A percentile compares a stretch with the other conserved stretches of the same genome.
phyloP scores from a whole-genome alignment of 2,329 filamentous ascomycete species.

The Pseudogymnoascus sp. region DNA sequence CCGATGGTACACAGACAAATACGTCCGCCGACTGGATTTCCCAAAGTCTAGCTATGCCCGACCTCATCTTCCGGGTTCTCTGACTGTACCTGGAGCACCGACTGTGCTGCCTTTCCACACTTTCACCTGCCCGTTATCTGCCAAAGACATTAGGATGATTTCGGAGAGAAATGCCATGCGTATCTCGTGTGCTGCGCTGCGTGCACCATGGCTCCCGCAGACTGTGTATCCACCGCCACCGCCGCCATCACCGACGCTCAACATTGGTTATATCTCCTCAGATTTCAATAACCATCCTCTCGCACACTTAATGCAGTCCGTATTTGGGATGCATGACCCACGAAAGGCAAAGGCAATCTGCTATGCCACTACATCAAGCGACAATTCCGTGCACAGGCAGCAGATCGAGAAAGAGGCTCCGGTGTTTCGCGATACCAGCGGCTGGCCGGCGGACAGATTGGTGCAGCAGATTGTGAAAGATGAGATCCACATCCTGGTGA shows the following conservation, averaged over 20 bases:
- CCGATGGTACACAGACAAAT: constrained; percentile 80
- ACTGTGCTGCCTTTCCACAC: constrained; percentile 97
- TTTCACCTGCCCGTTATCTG: constrained; percentile 88
- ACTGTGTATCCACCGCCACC: constrained; percentile 77
- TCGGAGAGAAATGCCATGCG: constrained; percentile 90
- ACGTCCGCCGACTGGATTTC: constrained; percentile 53
- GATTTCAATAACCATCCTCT: constrained; percentile 98
- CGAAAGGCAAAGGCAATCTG: constrained; percentile 75
- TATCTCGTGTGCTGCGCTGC: constrained; percentile 84
- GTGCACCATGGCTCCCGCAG: constrained; percentile 74
- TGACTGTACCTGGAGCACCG: constrained; percentile 78
- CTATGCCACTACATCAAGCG: constrained; percentile 89
- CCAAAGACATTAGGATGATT: constrained; percentile 85
- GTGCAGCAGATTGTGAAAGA: constrained; percentile 81
- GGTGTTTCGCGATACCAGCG: constrained; percentile 80
- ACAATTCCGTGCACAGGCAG: constrained; percentile 77
- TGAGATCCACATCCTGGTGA: constrained; percentile 88
- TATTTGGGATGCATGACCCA: constrained; percentile 82
- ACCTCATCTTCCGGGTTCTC: constrained; percentile 61
- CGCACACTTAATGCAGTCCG: constrained; percentile 97
- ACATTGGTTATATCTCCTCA: constrained; percentile 91
- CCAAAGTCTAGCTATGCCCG: constrained; percentile 55
- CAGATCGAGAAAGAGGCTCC: constrained; percentile 93
- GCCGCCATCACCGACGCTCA: constrained; percentile 75
- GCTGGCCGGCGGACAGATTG: constrained; percentile 75